Evolutionary conservation across 257 asterid genomes (phyloP), one percentile per base, ranked within the genome.

Genomic region (Eustoma russellianum): DNA sequence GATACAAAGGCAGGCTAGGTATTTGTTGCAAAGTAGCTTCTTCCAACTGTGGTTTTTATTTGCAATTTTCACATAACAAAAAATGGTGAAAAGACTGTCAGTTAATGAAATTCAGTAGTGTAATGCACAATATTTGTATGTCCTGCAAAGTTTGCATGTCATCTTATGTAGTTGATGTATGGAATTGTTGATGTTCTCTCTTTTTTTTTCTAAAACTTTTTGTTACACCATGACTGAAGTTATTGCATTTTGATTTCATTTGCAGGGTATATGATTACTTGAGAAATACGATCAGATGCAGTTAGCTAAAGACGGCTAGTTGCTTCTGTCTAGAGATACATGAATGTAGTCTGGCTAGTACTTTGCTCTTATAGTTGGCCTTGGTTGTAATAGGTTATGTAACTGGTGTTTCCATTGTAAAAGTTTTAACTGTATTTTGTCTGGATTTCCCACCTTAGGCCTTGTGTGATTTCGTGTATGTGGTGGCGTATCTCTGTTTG

Each of bases 1-100:
- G 55, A 4, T 38, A 38, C 7, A 10, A 38, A 38, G 43, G 65
- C 35, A 53, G 55, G 28, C 19, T 53, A 56, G 88, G 84, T 79
- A 79, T 35, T 44, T 5, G 19, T 13, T 43, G 0, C 9, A 24
- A 55, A 38, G 17, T 54, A 11, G n/a, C 18, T 47, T 34, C 13
- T 53, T 28, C 11, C 41, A 13, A 16, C 41, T 28, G n/a, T 40
- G 24, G 30, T 24, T 24, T 24, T 24, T 24, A 24, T 24, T 4
- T 52, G 24, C 16, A 52, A 13, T 40, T 30, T 33, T 52, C 3
- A 33, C n/a, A n/a, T 11, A 7, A 9, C 17, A 7, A 33, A 12
- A 15, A 34, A 35, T 7, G n/a, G 13, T 1, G 5, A 15, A 15
- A 7, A 7, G n/a, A 19, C 30, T 6, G 11, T 38, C 9, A 24